phyloP scores from a whole-genome alignment of 331 rosid genomes.

The Arachis monticola region DNA sequence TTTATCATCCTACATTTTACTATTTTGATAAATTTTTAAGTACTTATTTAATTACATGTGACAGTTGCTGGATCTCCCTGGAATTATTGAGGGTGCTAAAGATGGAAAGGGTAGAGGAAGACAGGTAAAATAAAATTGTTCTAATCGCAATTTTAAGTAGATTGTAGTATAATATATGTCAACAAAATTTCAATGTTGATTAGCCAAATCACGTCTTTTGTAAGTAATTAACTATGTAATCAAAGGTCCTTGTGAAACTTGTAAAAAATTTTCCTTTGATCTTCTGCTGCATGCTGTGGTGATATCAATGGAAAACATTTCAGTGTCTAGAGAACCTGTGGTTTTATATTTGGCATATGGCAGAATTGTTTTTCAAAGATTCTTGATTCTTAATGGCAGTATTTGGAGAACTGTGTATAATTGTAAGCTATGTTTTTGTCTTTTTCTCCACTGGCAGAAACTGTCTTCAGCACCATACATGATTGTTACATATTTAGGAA shows the following conservation, averaged over 20 bases:
- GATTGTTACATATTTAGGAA: slow-evolving; percentile 16
- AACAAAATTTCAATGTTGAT: slow-evolving; percentile 13
- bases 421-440: background rate
- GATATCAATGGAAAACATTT: slow-evolving; percentile 8
- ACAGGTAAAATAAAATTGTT: slow-evolving; percentile 65
- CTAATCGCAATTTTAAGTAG: slow-evolving; percentile 9
- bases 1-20: slow-evolving; percentile 8
- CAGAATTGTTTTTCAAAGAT: background rate
- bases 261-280: background rate
- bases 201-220: slow-evolving; percentile 10
- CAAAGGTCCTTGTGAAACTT: background rate
- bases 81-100: slow-evolving; percentile 98
- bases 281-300: background rate
- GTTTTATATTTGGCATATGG: slow-evolving; percentile 24
- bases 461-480: background rate
- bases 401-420: background rate
- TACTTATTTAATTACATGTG: slow-evolving; percentile 41
- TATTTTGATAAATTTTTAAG: slow-evolving; percentile 13
- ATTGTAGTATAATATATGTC: slow-evolving; percentile 23
- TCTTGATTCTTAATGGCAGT: background rate
- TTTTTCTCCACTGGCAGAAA: background rate
- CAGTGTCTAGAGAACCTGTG: background rate
- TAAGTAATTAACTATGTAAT: background rate
- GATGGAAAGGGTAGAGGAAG: slow-evolving; percentile 99
- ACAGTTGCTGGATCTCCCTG: slow-evolving; percentile 99